Percentiles rank a stretch among this genome's conserved stretches.
These are phyloP conservation scores for Postia placenta DNA, from an alignment of 768 basidiomycete genomes.

Conservation along the genomic window DNA sequence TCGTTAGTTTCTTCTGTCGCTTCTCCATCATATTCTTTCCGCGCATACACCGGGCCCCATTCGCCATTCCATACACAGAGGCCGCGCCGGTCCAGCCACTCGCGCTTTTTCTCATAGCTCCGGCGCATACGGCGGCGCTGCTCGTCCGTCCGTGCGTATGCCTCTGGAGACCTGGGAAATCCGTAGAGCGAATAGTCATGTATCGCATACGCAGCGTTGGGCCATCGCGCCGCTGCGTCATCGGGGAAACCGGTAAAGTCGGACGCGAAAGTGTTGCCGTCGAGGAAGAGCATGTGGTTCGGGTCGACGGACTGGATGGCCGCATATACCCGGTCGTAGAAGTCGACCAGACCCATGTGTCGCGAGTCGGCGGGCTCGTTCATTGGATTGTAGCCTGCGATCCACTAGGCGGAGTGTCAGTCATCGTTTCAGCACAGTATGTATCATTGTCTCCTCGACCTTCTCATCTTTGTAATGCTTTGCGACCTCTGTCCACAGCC, in stretches of 20 bases:
- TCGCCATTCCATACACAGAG: slow-evolving; percentile 79
- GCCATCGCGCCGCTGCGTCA: slow-evolving; percentile 48
- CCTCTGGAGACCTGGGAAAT: slow-evolving; percentile 56
- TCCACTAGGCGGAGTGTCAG: slow-evolving; percentile 37
- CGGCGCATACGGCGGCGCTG: slow-evolving; percentile 47
- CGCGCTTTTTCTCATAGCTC: slow-evolving; percentile 69
- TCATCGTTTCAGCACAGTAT: not conserved
- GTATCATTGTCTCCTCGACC: not conserved
- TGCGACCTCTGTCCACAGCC: slow-evolving; percentile 76
- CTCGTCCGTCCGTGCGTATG: slow-evolving; percentile 46
- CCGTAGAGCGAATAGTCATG: slow-evolving; percentile 74
- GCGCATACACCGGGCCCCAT: slow-evolving; percentile 81
- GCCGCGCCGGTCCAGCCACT: slow-evolving; percentile 66
- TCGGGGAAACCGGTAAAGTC: slow-evolving; percentile 69
- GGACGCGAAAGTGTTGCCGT: slow-evolving; percentile 79
- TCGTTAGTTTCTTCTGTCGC: slow-evolving; percentile 64
- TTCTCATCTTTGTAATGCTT: slow-evolving; percentile 44
- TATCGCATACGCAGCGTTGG: slow-evolving; percentile 71
- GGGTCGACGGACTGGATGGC: slow-evolving; percentile 70
- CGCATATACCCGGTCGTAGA: slow-evolving; percentile 65
- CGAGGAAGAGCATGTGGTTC: slow-evolving; percentile 72
- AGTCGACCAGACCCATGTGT: slow-evolving; percentile 55
- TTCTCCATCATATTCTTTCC: slow-evolving; percentile 46
- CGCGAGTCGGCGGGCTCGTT: slow-evolving; percentile 78
- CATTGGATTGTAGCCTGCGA: slow-evolving; percentile 84